Base-by-base conservation (phyloP, 2,329 filamentous ascomycete genomes). In the Colletotrichum caudatum region DNA sequence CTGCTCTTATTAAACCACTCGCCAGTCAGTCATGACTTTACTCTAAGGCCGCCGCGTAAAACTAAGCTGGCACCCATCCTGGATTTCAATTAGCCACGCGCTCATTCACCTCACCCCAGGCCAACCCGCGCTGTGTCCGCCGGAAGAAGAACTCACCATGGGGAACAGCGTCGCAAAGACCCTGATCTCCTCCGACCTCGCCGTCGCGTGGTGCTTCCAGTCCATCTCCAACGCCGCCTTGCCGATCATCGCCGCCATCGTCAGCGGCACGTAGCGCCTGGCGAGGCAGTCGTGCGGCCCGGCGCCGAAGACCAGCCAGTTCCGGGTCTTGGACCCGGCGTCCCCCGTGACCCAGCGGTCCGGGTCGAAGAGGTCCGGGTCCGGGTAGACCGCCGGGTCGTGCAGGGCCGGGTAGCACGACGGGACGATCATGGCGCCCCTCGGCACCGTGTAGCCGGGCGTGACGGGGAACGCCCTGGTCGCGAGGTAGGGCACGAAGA, bases 301-400 rank as follows among this genome's bases (percentile, higher is more conserved):
- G 0, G 85, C 80, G 1, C 86, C 86, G 74, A 88, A 88, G 0
- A 88, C 86, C 1, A 88, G 79, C 85, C 85, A 88, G 64, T 88
- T 88, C 75, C 85, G 87, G 0, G 81, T 85, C 76, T 87, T 84
- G 11, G 80, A 78, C 73, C 83, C 84, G 2, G 86, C 85, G 65
- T 87, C 83, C 0, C 86, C 86, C 0, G 84, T 80, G 39, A 88
- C 85, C 85, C 86, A 88, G 29, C 86, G 81, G 2, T 88, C 85
- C 0, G 86, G 86, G 50, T 88, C 80, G 41, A 87, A 87, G 0
- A 77, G 75, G 12, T 86, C 81, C 0, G 86, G 85, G 29, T 84
- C 78, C 0, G 84, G 81, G 65, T 87, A 88, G 0, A 76, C 83
- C 12, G 83, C 78, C 0, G 85, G 83, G 69, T 87, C 84, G 68